These are phyloP conservation scores for Zygoascus biomembranicola DNA, from an alignment of 805 yeast genomes.

Conservation along the genomic window DNA sequence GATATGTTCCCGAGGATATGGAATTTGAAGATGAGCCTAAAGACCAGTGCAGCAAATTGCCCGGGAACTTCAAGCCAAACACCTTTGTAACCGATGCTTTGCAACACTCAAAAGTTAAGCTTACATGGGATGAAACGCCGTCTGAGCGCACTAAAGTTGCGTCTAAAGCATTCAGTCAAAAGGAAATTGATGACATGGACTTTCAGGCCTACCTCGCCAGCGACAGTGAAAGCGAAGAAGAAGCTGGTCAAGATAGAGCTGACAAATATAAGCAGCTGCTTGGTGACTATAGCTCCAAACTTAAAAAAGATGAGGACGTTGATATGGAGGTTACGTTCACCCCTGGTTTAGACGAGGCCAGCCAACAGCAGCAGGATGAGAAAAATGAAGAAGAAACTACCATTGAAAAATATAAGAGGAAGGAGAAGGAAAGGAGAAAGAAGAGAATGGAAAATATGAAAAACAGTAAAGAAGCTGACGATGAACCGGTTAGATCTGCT, in stretches of 20 bases:
- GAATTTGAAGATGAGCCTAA: conserved; percentile 70
- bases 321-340: conserved; percentile 96
- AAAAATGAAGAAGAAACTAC: conserved; percentile 58
- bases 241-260: conserved; percentile 34
- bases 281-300: conserved; percentile 6
- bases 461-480: conserved; percentile 45
- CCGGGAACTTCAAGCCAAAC: conserved; percentile 70
- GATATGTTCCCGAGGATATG: conserved; percentile 92
- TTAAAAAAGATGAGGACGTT: conserved; percentile 34
- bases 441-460: conserved; percentile 72
- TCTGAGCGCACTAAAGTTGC: conserved; percentile 73
- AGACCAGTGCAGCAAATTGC: conserved; percentile 65
- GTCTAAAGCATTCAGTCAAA: conserved; percentile 73
- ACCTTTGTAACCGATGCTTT: conserved; percentile 88
- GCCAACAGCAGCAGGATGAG: conserved; percentile 28
- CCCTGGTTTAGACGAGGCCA: conserved; percentile 60
- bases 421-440: conserved; percentile 88
- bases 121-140: conserved; percentile 99
- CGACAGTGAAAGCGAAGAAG: conserved; percentile 52
- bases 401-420: conserved; percentile 70
- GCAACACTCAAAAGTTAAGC: conserved; percentile 90
- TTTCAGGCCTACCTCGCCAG: conserved; percentile 66
- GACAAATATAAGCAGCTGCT: conserved; percentile 53
- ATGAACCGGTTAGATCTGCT: conserved; percentile 24
- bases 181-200: conserved; percentile 41